Percentiles rank a stretch among this genome's conserved stretches.
Evolutionary conservation across 805 yeast genomes (phyloP).

Genomic region (Scheffersomyces lignosus): DNA sequence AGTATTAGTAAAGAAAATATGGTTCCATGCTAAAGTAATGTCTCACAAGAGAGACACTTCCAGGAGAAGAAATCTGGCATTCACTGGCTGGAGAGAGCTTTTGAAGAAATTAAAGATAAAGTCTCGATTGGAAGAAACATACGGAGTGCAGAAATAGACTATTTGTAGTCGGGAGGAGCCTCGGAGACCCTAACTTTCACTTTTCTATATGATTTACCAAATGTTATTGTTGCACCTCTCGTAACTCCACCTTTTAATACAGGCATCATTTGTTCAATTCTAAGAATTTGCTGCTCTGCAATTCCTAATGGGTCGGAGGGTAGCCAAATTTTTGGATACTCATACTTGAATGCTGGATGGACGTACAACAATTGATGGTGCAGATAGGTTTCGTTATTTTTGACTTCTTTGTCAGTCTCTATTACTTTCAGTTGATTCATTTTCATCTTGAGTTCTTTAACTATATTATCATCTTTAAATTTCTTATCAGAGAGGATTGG

Average conservation of each 20-base stretch:
- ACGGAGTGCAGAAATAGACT: conserved; percentile 4
- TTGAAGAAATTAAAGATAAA: conserved; percentile 16
- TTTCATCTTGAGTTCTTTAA: no score
- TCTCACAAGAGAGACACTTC: conserved; percentile 4
- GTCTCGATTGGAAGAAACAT: conserved; percentile 6
- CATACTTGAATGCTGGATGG: conserved; percentile 40
- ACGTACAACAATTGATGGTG: conserved; percentile 26
- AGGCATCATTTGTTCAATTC: conserved; percentile 13
- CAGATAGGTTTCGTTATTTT: conserved; percentile 14
- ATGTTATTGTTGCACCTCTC: conserved; percentile 24
- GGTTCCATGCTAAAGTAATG: conserved; percentile 22
- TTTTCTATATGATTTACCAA: conserved; percentile 7
- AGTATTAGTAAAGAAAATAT: conserved; percentile 18
- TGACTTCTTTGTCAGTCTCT: conserved; percentile 1
- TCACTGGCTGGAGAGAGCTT: conserved; percentile 11
- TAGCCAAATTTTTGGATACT: conserved; percentile 39
- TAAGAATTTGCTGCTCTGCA: conserved; percentile 20
- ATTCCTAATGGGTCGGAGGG: conserved; percentile 37
- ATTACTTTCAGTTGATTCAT: conserved; percentile 1
- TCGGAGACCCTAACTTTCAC: conserved; percentile 19
- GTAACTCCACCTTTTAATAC: conserved; percentile 22
- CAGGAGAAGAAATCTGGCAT: conserved; percentile 3
- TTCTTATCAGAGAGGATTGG: conserved; percentile 27
- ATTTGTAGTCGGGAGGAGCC: conserved; percentile 37
- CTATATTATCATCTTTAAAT: neutral